These are phyloP conservation scores for Penicillium psychrosexuale DNA, from an alignment of 2,329 filamentous ascomycete species.

Conservation along the genomic window DNA sequence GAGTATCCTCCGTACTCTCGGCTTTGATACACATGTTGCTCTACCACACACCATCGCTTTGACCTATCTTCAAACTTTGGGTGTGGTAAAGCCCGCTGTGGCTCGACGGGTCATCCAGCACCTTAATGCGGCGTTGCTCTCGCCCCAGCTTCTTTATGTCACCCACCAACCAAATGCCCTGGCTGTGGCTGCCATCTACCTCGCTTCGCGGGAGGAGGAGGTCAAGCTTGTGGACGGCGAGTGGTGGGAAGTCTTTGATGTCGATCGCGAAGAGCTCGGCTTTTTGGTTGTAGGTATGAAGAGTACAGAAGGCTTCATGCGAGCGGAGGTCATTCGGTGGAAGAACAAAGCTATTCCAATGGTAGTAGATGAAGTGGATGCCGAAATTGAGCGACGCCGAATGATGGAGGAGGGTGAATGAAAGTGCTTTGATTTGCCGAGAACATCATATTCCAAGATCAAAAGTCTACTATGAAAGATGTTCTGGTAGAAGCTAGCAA, in stretches of 20 bases:
- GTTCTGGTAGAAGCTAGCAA: background rate
- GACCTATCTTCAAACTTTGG: constrained; percentile 88
- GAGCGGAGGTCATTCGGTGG: constrained; percentile 57
- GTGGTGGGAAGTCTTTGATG: constrained; percentile 99
- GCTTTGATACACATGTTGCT: constrained; percentile 80
- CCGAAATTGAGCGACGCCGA: constrained; percentile 57
- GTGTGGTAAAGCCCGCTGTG: constrained; percentile 60
- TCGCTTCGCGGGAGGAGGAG: constrained; percentile 73
- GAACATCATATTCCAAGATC: background rate
- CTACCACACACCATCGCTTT: constrained; percentile 83
- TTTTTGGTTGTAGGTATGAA: constrained; percentile 84
- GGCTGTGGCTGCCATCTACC: constrained; percentile 84
- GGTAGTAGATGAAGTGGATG: constrained; percentile 56
- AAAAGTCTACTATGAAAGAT: background rate
- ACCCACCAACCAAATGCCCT: constrained; percentile 87
- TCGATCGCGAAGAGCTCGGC: constrained; percentile 88
- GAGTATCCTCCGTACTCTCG: constrained; percentile 69
- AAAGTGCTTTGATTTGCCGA: constrained; percentile 9
- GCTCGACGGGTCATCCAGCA: constrained; percentile 67
- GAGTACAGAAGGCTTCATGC: constrained; percentile 70
- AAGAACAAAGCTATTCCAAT: constrained; percentile 55
- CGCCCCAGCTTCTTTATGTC: constrained; percentile 82
- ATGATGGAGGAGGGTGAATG: constrained; percentile 41
- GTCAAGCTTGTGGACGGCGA: constrained; percentile 76
- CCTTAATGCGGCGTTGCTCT: constrained; percentile 81